Conservation (phyloP, 202 grass and related monocot species). For the Schoenoplectus tabernaemontani region DNA sequence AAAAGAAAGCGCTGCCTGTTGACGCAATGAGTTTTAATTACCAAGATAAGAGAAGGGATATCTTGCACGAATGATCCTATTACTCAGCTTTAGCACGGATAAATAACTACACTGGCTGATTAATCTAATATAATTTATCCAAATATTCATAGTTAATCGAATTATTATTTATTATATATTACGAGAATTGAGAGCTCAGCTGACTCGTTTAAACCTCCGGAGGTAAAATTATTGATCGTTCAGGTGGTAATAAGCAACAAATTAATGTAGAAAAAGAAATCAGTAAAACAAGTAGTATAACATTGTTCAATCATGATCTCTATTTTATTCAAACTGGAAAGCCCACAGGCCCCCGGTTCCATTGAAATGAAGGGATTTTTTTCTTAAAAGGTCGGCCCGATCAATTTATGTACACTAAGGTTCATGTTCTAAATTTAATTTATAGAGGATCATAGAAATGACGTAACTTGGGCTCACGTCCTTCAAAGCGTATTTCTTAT, state of each 20-base stretch:
- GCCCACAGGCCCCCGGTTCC: not conserved
- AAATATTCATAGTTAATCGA: not conserved
- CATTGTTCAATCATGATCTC: not conserved
- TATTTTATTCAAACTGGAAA: not conserved
- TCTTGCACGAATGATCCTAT: not conserved
- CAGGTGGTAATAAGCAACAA: not conserved
- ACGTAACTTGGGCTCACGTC: no score
- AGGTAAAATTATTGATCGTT: slow-evolving; percentile 5
- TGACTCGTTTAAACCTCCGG: not conserved
- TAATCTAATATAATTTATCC: not conserved
- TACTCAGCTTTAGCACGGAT: not conserved
- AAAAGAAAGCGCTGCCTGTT: not conserved
- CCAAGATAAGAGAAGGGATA: not conserved
- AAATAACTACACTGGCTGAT: not conserved
- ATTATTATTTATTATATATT: not conserved
- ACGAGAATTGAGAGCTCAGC: no score
- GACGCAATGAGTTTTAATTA: not conserved
- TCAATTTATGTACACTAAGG: no score
- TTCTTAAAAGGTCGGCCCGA: not conserved
- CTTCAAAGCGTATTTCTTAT: no score
- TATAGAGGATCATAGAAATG: no score
- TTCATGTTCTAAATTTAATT: no score
- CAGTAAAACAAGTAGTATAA: not conserved
- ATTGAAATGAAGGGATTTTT: no score
- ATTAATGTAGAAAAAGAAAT: not conserved